Conservation (phyloP, 176 grass and related monocot genomes). For the Musa acuminata region DNA sequence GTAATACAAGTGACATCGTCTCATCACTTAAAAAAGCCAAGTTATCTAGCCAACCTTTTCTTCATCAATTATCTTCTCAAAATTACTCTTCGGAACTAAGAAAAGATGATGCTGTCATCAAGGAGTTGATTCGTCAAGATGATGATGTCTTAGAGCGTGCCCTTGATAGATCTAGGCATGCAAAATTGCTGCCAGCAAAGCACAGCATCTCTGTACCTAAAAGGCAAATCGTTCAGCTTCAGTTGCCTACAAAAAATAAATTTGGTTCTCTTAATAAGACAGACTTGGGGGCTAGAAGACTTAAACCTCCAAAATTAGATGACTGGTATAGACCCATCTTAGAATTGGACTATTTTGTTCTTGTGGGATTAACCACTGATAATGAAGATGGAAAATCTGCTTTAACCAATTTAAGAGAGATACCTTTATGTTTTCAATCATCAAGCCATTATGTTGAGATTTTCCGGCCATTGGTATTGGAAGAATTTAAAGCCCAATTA, state of each 20-base stretch:
- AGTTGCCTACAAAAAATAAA: conserved; percentile 50
- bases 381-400: conserved; percentile 29
- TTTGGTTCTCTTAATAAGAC: conserved; percentile 28
- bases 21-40: conserved; percentile 29
- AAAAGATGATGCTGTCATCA: conserved; percentile 53
- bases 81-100: conserved; percentile 16
- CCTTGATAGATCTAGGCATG: conserved; percentile 38
- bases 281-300: conserved; percentile 32
- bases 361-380: conserved; percentile 54
- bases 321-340: conserved; percentile 82
- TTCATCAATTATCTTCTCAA: conserved; percentile 24
- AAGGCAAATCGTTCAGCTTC: conserved; percentile 67
- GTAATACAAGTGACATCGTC: conserved; percentile 25
- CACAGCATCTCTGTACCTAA: conserved; percentile 46
- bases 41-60: conserved; percentile 17
- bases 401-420: conserved; percentile 45
- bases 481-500: conserved; percentile 95
- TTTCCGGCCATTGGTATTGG: conserved; percentile 88
- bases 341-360: conserved; percentile 75
- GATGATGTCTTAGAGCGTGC: conserved; percentile 71
- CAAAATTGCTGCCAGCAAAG: conserved; percentile 37
- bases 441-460: conserved; percentile 80
- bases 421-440: conserved; percentile 75
- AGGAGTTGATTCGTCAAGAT: conserved; percentile 47
- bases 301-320: conserved; percentile 61